Conservation (phyloP, 345 rosid species). For the Boechera divaricarpa region DNA sequence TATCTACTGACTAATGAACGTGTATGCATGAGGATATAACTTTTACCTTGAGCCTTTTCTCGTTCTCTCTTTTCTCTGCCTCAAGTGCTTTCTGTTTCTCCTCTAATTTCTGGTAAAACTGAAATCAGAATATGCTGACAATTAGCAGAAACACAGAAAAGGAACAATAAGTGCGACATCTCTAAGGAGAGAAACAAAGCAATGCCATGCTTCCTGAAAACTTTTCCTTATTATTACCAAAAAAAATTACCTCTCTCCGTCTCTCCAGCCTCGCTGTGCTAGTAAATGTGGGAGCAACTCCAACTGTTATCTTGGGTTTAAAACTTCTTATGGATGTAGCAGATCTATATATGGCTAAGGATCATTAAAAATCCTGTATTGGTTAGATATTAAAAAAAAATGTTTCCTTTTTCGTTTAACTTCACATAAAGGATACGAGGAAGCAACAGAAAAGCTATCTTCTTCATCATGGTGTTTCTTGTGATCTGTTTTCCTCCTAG, state of each 20-base stretch:
- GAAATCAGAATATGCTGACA: slow-evolving; percentile 31
- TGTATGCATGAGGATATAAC: slow-evolving; percentile 11
- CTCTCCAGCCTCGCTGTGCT: slow-evolving; percentile 72
- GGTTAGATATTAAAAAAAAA: slow-evolving; percentile 10
- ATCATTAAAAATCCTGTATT: slow-evolving; percentile 18
- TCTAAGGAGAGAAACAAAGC: slow-evolving; percentile 15
- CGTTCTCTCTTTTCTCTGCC: slow-evolving; percentile 72
- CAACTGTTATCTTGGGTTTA: slow-evolving; percentile 73
- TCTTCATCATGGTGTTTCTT: slow-evolving; percentile 78
- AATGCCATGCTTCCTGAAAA: neutral
- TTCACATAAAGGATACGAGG: slow-evolving; percentile 82
- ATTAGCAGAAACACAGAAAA: slow-evolving; percentile 30
- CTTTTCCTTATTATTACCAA: neutral
- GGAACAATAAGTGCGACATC: slow-evolving; percentile 6
- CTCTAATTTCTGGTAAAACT: slow-evolving; percentile 86
- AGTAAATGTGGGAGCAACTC: slow-evolving; percentile 85
- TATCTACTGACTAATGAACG: neutral
- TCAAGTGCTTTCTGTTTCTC: slow-evolving; percentile 89
- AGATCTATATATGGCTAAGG: slow-evolving; percentile 75
- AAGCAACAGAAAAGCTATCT: slow-evolving; percentile 78
- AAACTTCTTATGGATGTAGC: slow-evolving; percentile 68
- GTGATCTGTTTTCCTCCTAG: slow-evolving; percentile 55
- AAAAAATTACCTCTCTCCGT: slow-evolving; percentile 75
- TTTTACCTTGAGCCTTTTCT: slow-evolving; percentile 77
- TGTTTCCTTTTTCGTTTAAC: neutral